Base-by-base conservation (phyloP, 495 filamentous ascomycete species). In the Penicillium simplicissimum region DNA sequence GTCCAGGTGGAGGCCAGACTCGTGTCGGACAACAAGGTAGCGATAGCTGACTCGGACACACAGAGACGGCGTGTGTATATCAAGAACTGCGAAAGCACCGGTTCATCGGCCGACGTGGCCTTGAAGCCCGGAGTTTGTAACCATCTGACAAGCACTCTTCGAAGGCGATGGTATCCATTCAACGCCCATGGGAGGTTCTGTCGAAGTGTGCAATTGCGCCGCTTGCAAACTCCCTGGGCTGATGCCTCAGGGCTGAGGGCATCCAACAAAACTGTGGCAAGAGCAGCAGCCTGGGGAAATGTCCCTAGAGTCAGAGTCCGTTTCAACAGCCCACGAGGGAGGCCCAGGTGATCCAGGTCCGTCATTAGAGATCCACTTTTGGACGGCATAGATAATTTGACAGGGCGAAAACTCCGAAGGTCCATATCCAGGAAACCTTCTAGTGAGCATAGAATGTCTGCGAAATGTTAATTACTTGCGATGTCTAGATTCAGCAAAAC, bases 371-470 rank as follows among this genome's bases (percentile, higher is more conserved):
- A 64, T n/a, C 73, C 76, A 38, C 56, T 62, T 17, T 52, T 23
- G 10, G 63, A 61, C 8, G 74, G 76, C 35, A 79, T 52, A 25
- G 55, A 64, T 34, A 74, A 25, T 4, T 59, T 69, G 42, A 52
- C 33, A n/a, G 37, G 17, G 40, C 35, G 59, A 21, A 42, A 35
- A 47, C 52, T 42, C 37, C 43, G 59, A 37, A 47, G 49, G 15
- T 49, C 52, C 9, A 48, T 59, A 23, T 33, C 21, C 28, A 60
- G 61, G 7, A 62, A 55, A 23, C 40, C 40, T 60, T 80, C 79
- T 10, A 80, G 61, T 7, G 68, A 70, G 38, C 60, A 57, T 21
- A 81, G 42, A n/a, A 79, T 71, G 55, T 80, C 79, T 81, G 55
- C 11, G 38, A 56, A 23, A 21, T 28, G 51, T 53, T 36, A 53